phyloP scores from a whole-genome alignment of 2,329 filamentous ascomycete species.

The Hymenoscyphus salicellus region DNA sequence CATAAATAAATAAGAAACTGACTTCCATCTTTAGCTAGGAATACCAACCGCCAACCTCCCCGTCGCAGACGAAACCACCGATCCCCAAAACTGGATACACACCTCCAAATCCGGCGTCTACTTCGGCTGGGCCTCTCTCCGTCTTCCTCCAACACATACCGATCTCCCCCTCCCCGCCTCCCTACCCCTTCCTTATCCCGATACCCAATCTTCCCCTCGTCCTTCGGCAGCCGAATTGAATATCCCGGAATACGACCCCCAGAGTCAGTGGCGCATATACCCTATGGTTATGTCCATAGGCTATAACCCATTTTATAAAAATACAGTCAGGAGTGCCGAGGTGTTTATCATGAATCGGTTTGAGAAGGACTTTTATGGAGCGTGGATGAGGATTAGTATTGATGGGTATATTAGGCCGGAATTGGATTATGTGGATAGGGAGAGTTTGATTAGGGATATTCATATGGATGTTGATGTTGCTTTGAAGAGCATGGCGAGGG shows the following conservation, averaged over 20 bases:
- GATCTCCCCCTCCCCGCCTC: constrained; percentile 19
- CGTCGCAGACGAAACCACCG: constrained; percentile 42
- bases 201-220: constrained; percentile 4
- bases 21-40: constrained; percentile 62
- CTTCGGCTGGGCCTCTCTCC: constrained; percentile 83
- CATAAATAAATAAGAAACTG: neutral
- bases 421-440: constrained; percentile 79
- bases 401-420: constrained; percentile 87
- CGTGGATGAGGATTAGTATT: constrained; percentile 73
- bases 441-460: constrained; percentile 85
- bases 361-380: constrained; percentile 77
- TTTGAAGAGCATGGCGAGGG: constrained; percentile 64
- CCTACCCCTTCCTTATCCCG: neutral
- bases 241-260: constrained; percentile 25
- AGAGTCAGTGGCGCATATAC: constrained; percentile 50
- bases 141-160: constrained; percentile 51
- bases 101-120: constrained; percentile 71
- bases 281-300: constrained; percentile 94
- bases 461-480: constrained; percentile 83
- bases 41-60: constrained; percentile 95
- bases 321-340: constrained; percentile 80
- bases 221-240: constrained; percentile 27
- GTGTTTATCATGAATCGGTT: constrained; percentile 85
- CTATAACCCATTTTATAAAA: constrained; percentile 97
- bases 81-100: constrained; percentile 44